phyloP scores from a whole-genome alignment of 805 yeast species.

The Starmerella bacillaris region DNA sequence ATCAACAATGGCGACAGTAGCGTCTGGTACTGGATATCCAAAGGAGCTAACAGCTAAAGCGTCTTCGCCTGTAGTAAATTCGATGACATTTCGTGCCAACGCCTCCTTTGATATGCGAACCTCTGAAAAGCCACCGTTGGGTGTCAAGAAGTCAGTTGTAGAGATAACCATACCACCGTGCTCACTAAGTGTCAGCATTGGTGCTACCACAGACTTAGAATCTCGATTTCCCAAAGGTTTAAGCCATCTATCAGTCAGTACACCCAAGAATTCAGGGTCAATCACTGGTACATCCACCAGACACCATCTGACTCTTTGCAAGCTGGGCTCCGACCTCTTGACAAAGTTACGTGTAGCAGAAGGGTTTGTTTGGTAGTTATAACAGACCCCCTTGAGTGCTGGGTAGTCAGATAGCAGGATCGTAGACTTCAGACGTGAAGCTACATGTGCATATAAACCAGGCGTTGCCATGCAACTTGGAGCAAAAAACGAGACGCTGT shows the following conservation, averaged over 20 bases:
- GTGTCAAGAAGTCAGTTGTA: constrained; percentile 64
- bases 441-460: constrained; percentile 70
- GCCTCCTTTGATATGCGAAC: constrained; percentile 57
- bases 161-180: constrained; percentile 93
- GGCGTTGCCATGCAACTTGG: constrained; percentile 55
- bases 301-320: constrained; percentile 74
- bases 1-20: constrained; percentile 80
- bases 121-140: constrained; percentile 36
- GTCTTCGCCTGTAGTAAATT: constrained; percentile 33
- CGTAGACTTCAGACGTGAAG: constrained; percentile 53
- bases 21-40: constrained; percentile 89
- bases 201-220: constrained; percentile 64
- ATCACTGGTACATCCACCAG: constrained; percentile 73
- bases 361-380: constrained; percentile 83
- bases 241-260: constrained; percentile 76
- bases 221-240: constrained; percentile 72
- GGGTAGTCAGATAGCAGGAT: constrained; percentile 70
- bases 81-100: constrained; percentile 51
- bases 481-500: constrained; percentile 62
- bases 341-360: constrained; percentile 64
- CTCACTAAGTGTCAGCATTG: constrained; percentile 73
- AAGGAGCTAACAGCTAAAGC: constrained; percentile 52
- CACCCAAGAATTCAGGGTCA: constrained; percentile 82
- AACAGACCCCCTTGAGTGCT: constrained; percentile 75
- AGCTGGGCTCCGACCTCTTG: constrained; percentile 54